Base-by-base conservation (phyloP, 768 basidiomycete genomes). In the Tulasnella sp. region DNA sequence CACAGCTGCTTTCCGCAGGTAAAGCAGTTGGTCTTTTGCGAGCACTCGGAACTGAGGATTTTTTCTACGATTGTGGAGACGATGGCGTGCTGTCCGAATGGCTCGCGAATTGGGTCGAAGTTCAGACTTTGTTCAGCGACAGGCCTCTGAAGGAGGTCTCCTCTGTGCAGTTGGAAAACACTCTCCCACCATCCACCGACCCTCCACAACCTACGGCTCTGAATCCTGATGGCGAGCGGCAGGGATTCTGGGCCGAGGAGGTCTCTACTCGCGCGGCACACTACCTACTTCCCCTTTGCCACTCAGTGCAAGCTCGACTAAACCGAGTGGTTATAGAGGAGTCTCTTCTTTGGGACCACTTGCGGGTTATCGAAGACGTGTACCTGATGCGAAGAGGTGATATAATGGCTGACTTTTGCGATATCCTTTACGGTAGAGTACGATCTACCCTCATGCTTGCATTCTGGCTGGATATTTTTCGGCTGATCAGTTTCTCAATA, bases 331-430 rank as follows among this genome's bases (percentile, higher is more conserved):
- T 93, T 15, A 84, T 88, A 1, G 88, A 90, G 5, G 90, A 93
- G 45, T 93, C 93, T 80, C 86, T 85, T 5, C 75, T 82, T 42
- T 80, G 77, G 79, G 69, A 82, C 36, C 92, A 94, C 82, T 82
- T 94, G 29, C 80, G 81, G 12, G 86, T 89, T 0, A 86, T 93
- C 22, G 90, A 94, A 79, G 88, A 89, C 79, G 76, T 94, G 2
- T 93, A 87, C 78, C 82, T 95, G 77, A 94, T 93, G 91, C 85
- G 89, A 52, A 85, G 86, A 76, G 92, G 93, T n/a, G 93, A 95
- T 79, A 86, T 87, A 1, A 89, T 94, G 84, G 89, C 88, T 68
- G 88, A 91, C 79, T 93, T 93, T 78, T 84, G 89, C 11, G 92
- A 92, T 80, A 82, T 88, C n/a, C 78, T 94, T 38, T 94, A 94